Evolutionary conservation across 768 basidiomycete species (phyloP), one percentile per base, ranked within the genome.

Genomic region (Rhodotorula toruloides): DNA sequence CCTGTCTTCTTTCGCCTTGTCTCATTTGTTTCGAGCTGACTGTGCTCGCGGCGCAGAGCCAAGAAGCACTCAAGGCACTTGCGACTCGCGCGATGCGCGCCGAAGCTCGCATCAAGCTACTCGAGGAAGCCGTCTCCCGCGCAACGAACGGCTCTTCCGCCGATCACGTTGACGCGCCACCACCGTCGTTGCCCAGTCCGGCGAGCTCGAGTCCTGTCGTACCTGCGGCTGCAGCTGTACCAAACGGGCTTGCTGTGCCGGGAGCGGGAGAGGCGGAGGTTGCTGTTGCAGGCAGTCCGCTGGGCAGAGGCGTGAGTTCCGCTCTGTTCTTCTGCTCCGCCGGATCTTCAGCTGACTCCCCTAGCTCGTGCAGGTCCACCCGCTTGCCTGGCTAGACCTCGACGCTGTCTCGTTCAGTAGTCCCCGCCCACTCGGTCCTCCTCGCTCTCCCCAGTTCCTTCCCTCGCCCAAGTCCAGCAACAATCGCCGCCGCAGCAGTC

Each of bases 371-470:
- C 61, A 71, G 69, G 40, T 56, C 10, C 69, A 71, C 39, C 69
- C 69, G 6, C 54, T 71, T 29, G 37, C 56, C 21, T 71, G 65
- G 65, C 61, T 71, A 58, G 70, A 71, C 29, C 65, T 71, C 58
- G 65, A 67, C n/a, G 43, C 70, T 29, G 34, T 71, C 40, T 60
- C 65, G 25, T 67, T 71, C 55, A 39, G 17, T n/a, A 44, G 19
- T 21, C 40, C 65, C 5, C 65, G 57, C 8, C 43, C 61, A 21
- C 37, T 63, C 16, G 36, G 44, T 47, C 42, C 46, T 12, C 37
- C 58, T 25, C 49, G 37, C 25, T 37, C 58, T 6, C 32, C 50
- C 32, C 21, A 11, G 2, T 44, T 50, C 7, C 42, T 25, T 7
- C 13, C 36, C 5, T 54, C 60, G 2, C 43, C 52, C 42, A 52